phyloP scores from a whole-genome alignment of 2,329 filamentous ascomycete species.

The Colletotrichum sp. region DNA sequence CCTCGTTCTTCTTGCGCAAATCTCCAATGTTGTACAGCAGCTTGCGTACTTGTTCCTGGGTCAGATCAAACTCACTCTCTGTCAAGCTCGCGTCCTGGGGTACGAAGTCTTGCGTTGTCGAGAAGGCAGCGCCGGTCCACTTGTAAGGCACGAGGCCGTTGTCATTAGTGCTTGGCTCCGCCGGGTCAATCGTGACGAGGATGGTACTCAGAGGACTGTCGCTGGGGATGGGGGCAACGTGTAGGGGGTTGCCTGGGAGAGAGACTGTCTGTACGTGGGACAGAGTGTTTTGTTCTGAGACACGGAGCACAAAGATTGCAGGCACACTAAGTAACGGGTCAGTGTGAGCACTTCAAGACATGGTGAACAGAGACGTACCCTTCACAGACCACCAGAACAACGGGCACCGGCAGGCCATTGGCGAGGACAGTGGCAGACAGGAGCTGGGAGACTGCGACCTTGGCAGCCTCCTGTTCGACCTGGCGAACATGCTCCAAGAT shows the following conservation, averaged over 20 bases:
- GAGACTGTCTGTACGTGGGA: constrained; percentile 53
- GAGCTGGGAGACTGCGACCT: constrained; percentile 54
- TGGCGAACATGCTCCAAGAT: constrained; percentile 45
- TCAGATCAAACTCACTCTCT: constrained; percentile 36
- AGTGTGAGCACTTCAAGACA: constrained; percentile 6
- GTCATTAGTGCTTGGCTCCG: constrained; percentile 24
- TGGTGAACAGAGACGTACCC: constrained; percentile 40
- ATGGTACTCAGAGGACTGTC: constrained; percentile 32
- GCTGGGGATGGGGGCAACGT: constrained; percentile 41
- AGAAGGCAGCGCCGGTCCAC: constrained; percentile 23
- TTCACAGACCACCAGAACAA: constrained; percentile 48
- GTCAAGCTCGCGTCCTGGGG: constrained; percentile 5
- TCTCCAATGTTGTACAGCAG: constrained; percentile 53
- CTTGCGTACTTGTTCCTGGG: constrained; percentile 41
- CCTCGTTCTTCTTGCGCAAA: constrained; percentile 48
- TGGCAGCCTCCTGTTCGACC: constrained; percentile 36
- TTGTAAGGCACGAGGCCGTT: constrained; percentile 26
- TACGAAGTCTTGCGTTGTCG: constrained; percentile 4
- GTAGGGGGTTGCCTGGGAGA: constrained; percentile 70
- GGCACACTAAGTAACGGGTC: constrained; percentile 48
- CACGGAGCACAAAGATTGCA: constrained; percentile 70
- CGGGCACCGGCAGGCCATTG: constrained; percentile 9
- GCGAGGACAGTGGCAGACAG: constrained; percentile 31
- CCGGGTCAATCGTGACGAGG: constrained; percentile 45
- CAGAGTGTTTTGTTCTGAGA: constrained; percentile 54